Evolutionary conservation across 2,329 filamentous ascomycete species (phyloP).

Genomic region (Sarocladiaceae sp.): DNA sequence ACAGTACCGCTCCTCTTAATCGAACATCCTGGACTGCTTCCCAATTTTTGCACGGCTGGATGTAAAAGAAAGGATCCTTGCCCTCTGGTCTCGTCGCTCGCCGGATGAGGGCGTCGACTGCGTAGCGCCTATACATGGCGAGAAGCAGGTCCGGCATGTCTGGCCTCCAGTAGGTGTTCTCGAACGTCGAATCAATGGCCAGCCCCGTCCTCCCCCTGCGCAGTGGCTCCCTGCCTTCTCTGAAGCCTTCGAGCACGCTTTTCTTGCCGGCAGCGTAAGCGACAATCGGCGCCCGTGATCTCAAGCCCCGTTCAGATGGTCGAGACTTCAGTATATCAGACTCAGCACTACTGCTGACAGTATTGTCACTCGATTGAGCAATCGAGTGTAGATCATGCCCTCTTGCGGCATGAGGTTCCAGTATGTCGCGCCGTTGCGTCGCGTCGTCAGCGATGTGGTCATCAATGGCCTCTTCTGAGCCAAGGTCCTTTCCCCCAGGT

Average conservation of each 20-base stretch:
- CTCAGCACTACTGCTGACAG: too few relatives aligned
- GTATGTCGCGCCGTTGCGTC: too few relatives aligned
- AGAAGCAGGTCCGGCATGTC: slow-evolving; percentile 53
- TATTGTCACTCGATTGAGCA: too few relatives aligned
- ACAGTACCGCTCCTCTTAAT: slow-evolving; percentile 40
- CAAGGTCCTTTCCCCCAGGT: too few relatives aligned
- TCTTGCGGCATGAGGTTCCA: too few relatives aligned
- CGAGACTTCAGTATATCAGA: too few relatives aligned
- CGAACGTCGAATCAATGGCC: slow-evolving; percentile 12
- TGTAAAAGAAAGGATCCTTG: slow-evolving; percentile 25
- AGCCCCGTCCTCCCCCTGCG: slow-evolving; percentile 21
- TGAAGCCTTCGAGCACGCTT: slow-evolving; percentile 8
- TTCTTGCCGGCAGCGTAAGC: slow-evolving; percentile 10
- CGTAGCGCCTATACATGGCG: slow-evolving; percentile 39
- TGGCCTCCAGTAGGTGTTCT: slow-evolving; percentile 16
- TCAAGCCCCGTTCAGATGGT: slow-evolving; percentile 4
- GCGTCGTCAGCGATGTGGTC: too few relatives aligned
- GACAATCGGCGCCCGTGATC: neutral
- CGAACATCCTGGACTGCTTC: slow-evolving; percentile 32
- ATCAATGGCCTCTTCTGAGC: too few relatives aligned
- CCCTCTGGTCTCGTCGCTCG: slow-evolving; percentile 19
- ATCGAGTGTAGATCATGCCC: too few relatives aligned
- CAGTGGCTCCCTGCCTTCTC: slow-evolving; percentile 12
- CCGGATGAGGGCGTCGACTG: slow-evolving; percentile 39
- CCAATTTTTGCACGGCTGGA: slow-evolving; percentile 35